Evolutionary conservation across 169 alveolate species (phyloP).

Genomic region (Eimeria falciformis): DNA sequence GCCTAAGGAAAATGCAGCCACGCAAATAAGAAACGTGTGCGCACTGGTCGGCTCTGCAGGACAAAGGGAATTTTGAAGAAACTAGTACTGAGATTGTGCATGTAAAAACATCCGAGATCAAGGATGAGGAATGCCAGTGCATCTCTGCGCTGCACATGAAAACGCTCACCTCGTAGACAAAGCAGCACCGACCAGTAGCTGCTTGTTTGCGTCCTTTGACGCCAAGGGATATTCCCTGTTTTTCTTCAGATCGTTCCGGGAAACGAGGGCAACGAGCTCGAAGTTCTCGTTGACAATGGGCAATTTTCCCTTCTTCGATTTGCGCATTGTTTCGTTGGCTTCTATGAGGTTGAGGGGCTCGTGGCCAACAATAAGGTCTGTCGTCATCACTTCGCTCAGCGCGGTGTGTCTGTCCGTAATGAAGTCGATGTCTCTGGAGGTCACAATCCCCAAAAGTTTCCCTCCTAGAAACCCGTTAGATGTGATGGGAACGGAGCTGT

Average conservation of each 20-base stretch:
- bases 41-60: background rate
- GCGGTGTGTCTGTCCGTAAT: slow-evolving; percentile 85
- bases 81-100: too few species aligned
- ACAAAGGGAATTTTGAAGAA: too few species aligned
- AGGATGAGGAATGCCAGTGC: too few species aligned
- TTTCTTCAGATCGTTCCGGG: slow-evolving; percentile 92
- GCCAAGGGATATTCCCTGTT: slow-evolving; percentile 91
- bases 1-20: slow-evolving; percentile 46
- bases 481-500: slow-evolving; percentile 92
- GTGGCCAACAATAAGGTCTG: slow-evolving; percentile 87
- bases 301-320: slow-evolving; percentile 89
- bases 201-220: slow-evolving; percentile 90
- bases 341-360: slow-evolving; percentile 89
- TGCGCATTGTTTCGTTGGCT: slow-evolving; percentile 88
- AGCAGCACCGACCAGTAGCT: slow-evolving; percentile 93
- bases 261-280: slow-evolving; percentile 90
- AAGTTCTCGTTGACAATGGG: slow-evolving; percentile 91
- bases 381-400: slow-evolving; percentile 89
- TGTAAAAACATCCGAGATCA: too few species aligned
- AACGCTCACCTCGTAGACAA: slow-evolving; percentile 78
- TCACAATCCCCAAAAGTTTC: slow-evolving; percentile 90
- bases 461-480: slow-evolving; percentile 90
- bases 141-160: background rate
- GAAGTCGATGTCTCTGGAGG: slow-evolving; percentile 91
- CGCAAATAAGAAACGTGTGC: slow-evolving; percentile 25